A percentile compares a stretch with the other conserved stretches of the same genome.
Evolutionary conservation across 768 basidiomycete species (phyloP).

Genomic region (Naganishia vaughanmartiniae): DNA sequence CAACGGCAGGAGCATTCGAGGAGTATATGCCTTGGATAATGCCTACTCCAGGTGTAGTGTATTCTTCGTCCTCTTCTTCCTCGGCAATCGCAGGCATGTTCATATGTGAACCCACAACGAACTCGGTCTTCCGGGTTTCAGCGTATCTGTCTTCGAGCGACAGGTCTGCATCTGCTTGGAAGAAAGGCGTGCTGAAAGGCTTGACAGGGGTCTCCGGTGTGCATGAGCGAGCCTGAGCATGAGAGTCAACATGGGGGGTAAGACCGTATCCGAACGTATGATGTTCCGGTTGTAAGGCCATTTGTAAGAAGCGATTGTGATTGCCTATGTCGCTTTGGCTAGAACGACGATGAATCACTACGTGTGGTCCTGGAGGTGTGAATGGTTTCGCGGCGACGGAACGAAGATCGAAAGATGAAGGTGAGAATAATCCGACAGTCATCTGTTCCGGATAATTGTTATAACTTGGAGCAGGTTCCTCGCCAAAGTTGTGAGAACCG

Average conservation of each 20-base stretch:
- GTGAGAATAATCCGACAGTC: neutral
- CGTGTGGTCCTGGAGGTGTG: constrained; percentile 2
- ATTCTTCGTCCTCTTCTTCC: neutral
- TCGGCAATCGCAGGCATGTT: neutral
- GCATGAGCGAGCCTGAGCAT: neutral
- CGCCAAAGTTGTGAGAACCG: neutral
- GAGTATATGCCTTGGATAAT: neutral
- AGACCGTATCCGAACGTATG: neutral
- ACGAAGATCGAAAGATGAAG: neutral
- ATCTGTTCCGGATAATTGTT: neutral
- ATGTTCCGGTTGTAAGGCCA: neutral
- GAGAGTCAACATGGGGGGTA: neutral
- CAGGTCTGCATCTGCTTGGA: neutral
- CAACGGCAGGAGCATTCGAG: neutral
- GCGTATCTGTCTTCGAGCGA: neutral
- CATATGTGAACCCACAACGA: neutral
- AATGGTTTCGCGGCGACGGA: neutral
- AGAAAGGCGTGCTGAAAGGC: constrained; percentile 18
- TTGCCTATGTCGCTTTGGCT: neutral
- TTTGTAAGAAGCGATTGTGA: neutral
- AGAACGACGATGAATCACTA: neutral
- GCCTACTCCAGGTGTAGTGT: neutral
- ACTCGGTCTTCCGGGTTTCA: neutral
- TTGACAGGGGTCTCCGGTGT: neutral
- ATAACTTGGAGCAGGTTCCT: neutral